phyloP scores from a whole-genome alignment of 345 rosid genomes.

The Cardiospermum halicacabum region DNA sequence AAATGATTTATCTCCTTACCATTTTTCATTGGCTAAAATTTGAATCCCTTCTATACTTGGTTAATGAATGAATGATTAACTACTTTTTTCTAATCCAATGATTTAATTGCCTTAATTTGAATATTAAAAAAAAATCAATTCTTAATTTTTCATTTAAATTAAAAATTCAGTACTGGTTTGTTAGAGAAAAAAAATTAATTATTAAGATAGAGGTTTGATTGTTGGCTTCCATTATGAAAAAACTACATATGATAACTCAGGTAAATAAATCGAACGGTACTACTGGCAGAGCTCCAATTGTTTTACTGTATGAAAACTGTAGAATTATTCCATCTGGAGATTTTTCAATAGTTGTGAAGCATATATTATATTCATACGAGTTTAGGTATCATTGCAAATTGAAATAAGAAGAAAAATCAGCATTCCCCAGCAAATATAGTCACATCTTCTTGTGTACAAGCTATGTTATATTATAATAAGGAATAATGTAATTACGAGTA shows the following conservation, averaged over 20 bases:
- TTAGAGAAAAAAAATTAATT: too few relatives aligned
- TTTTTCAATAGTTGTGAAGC: conserved; percentile 92
- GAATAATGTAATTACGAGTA: too few relatives aligned
- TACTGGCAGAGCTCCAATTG: conserved; percentile 87
- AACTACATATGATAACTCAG: background rate
- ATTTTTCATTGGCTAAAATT: too few relatives aligned
- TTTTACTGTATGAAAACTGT: conserved; percentile 62
- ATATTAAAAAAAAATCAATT: too few relatives aligned
- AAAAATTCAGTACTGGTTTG: background rate
- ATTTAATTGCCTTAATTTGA: too few relatives aligned
- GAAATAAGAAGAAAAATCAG: background rate
- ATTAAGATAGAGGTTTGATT: too few relatives aligned
- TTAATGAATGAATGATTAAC: background rate
- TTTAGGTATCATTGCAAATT: conserved; percentile 11
- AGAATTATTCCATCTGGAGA: conserved; percentile 67
- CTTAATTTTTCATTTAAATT: too few relatives aligned
- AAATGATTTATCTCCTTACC: too few relatives aligned
- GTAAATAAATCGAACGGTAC: conserved; percentile 54
- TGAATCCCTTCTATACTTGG: too few relatives aligned
- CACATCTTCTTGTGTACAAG: background rate
- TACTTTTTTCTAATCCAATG: too few relatives aligned
- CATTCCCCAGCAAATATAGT: background rate
- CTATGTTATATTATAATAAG: background rate
- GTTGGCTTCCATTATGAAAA: conserved; percentile 7
- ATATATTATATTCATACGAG: conserved; percentile 88